Evolutionary conservation across 257 asterid species (phyloP).

Genomic region (Linderniella brevidens): DNA sequence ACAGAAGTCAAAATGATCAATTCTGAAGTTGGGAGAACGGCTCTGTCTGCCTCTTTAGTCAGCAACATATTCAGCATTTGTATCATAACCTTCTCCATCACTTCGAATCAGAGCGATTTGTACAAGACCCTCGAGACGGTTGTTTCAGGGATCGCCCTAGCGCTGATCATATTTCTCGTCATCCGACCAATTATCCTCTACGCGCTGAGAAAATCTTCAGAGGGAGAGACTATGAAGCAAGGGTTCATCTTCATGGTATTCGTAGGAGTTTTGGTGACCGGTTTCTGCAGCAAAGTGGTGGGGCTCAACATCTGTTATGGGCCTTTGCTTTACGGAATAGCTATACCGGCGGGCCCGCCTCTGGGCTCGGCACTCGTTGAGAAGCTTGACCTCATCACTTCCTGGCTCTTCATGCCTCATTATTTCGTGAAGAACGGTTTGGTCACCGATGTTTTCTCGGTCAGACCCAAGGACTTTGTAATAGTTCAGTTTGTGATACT

Average conservation of each 20-base stretch:
- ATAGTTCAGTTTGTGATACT: constrained; percentile 16
- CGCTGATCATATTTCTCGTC: constrained; percentile 8
- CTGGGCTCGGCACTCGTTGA: constrained; percentile 29
- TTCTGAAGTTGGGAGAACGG: constrained; percentile 26
- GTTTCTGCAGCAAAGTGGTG: constrained; percentile 15
- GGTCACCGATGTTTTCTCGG: constrained; percentile 17
- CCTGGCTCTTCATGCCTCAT: constrained; percentile 29
- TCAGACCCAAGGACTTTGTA: constrained; percentile 9
- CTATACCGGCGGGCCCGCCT: constrained; percentile 35
- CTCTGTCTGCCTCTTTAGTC: constrained; percentile 15
- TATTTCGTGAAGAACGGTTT: constrained; percentile 26
- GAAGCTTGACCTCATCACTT: constrained; percentile 18
- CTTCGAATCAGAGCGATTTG: background rate
- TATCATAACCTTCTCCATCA: constrained; percentile 7
- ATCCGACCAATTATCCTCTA: constrained; percentile 18
- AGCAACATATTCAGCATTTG: constrained; percentile 18
- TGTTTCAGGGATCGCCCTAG: constrained; percentile 4
- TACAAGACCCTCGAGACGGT: background rate
- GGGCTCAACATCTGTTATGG: constrained; percentile 17
- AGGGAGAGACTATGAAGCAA: constrained; percentile 19
- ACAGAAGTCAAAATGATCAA: constrained; percentile 26
- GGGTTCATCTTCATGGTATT: constrained; percentile 14
- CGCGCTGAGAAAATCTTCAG: constrained; percentile 4
- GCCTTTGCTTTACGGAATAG: constrained; percentile 20
- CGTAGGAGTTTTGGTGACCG: constrained; percentile 14